Evolutionary conservation across 2,329 filamentous ascomycete genomes (phyloP).

Genomic region (Cladosporium cucumerinum): DNA sequence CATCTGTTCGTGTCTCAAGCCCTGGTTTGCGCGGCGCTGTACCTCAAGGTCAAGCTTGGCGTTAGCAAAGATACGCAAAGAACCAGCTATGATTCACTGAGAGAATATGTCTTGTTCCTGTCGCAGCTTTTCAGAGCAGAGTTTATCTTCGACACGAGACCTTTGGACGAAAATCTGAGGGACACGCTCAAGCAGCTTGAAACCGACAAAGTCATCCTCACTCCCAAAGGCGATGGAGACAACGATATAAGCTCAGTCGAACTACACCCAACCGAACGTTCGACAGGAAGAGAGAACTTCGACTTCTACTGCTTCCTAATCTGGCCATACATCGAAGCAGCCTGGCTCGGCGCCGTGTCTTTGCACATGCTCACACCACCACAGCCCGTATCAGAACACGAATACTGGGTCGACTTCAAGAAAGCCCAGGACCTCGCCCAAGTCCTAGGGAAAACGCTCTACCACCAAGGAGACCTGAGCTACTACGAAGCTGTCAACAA

Average conservation of each 20-base stretch:
- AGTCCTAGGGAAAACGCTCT: constrained; percentile 89
- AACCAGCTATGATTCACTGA: constrained; percentile 64
- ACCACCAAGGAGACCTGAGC: constrained; percentile 92
- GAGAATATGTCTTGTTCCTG: constrained; percentile 79
- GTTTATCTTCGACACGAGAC: constrained; percentile 92
- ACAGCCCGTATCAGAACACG: constrained; percentile 38
- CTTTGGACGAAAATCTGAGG: constrained; percentile 74
- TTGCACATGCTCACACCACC: constrained; percentile 76
- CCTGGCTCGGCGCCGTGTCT: constrained; percentile 86
- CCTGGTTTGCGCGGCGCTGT: constrained; percentile 84
- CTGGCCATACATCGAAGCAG: constrained; percentile 96
- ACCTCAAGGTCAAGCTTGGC: constrained; percentile 84
- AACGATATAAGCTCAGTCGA: constrained; percentile 63
- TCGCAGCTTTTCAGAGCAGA: constrained; percentile 92
- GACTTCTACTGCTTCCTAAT: constrained; percentile 99
- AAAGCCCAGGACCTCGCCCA: constrained; percentile 64
- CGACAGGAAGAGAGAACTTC: constrained; percentile 83
- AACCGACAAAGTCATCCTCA: constrained; percentile 69
- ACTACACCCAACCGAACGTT: constrained; percentile 71
- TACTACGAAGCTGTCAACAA: constrained; percentile 99
- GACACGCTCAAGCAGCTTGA: constrained; percentile 76
- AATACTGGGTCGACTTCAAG: constrained; percentile 64
- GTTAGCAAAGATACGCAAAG: constrained; percentile 74
- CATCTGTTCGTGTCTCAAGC: constrained; percentile 95
- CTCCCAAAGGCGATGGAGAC: constrained; percentile 54